Conservation (phyloP, 2,329 filamentous ascomycete species). For the Colletotrichum sp. region DNA sequence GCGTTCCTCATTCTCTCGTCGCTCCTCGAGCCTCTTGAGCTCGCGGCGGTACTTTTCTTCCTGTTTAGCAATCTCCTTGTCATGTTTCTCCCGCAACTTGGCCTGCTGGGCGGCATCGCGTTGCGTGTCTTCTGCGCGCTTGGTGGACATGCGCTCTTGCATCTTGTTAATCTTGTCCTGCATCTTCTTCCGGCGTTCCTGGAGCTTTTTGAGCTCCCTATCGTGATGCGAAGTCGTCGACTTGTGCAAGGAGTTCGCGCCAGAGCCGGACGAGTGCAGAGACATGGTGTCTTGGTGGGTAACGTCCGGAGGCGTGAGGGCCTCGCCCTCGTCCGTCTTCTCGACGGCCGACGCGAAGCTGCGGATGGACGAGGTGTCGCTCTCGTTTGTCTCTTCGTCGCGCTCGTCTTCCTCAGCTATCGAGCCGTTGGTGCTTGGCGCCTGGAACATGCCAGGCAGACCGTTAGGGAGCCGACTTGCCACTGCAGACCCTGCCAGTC, state of each 20-base stretch:
- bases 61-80: constrained; percentile 67
- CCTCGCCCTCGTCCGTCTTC: constrained; percentile 32
- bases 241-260: background rate
- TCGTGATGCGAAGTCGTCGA: constrained; percentile 52
- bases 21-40: constrained; percentile 67
- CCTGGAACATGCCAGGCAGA: constrained; percentile 30
- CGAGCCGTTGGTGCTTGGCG: constrained; percentile 28
- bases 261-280: constrained; percentile 44
- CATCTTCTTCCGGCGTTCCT: constrained; percentile 64
- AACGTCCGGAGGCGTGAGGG: constrained; percentile 11
- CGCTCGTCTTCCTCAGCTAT: constrained; percentile 33
- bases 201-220: constrained; percentile 69
- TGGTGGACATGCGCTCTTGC: constrained; percentile 50
- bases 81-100: constrained; percentile 68
- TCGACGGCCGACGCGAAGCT: constrained; percentile 57
- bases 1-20: constrained; percentile 64
- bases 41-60: constrained; percentile 71
- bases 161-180: constrained; percentile 66
- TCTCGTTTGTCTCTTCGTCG: constrained; percentile 32
- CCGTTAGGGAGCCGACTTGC: constrained; percentile 40
- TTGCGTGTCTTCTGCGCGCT: constrained; percentile 51
- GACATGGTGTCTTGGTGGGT: constrained; percentile 19
- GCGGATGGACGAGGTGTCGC: constrained; percentile 50
- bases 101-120: constrained; percentile 56
- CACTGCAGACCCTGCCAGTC: constrained; percentile 52